These are phyloP conservation scores for Cadophora sp. DNA, from an alignment of 2,329 filamentous ascomycete species.

Conservation along the genomic window DNA sequence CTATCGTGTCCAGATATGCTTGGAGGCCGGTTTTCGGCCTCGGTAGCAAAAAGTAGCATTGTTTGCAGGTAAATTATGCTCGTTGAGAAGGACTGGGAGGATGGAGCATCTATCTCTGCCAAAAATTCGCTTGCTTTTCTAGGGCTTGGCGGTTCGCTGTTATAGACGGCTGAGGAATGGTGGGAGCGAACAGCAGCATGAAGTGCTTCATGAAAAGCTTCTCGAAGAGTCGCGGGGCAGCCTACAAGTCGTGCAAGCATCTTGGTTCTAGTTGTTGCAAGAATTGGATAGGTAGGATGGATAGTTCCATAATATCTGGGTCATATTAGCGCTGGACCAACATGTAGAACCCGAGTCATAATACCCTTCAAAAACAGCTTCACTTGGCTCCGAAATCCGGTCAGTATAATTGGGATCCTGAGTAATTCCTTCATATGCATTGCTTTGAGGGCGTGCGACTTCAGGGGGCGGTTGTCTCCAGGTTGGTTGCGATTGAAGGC, in stretches of 20 bases:
- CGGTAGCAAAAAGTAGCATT: conserved; percentile 69
- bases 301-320: conserved; percentile 67
- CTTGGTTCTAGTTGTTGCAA: conserved; percentile 63
- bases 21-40: conserved; percentile 62
- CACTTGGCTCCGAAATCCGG: conserved; percentile 52
- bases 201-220: conserved; percentile 70
- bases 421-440: conserved; percentile 40
- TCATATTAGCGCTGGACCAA: conserved; percentile 34
- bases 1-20: conserved; percentile 52
- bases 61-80: conserved; percentile 68
- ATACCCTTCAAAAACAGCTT: conserved; percentile 51
- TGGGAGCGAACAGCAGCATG: conserved; percentile 64
- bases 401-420: conserved; percentile 38
- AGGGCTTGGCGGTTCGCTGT: conserved; percentile 46
- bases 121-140: conserved; percentile 52
- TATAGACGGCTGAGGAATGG: conserved; percentile 45
- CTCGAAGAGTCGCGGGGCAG: conserved; percentile 62
- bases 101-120: conserved; percentile 53
- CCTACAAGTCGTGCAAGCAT: conserved; percentile 62
- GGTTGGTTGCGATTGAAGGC: conserved; percentile 40
- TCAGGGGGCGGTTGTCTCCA: conserved; percentile 45
- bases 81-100: conserved; percentile 49
- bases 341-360: conserved; percentile 20
- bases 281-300: conserved; percentile 71
- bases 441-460: conserved; percentile 35